These are phyloP conservation scores for Xylariaceae sp. DNA, from an alignment of 2,329 filamentous ascomycete species.

Conservation along the genomic window DNA sequence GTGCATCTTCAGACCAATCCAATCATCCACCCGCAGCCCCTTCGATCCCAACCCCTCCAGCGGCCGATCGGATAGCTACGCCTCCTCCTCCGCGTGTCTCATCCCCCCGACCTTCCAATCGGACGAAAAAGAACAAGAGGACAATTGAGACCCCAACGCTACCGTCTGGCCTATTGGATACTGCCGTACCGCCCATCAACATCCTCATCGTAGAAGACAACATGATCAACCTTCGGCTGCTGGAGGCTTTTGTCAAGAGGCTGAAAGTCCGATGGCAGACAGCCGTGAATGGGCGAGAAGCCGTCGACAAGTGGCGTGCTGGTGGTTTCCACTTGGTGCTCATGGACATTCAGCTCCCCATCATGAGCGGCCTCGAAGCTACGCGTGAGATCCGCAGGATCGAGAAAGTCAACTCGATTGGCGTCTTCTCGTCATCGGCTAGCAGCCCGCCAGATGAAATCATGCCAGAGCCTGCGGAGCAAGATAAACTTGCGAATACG, in stretches of 20 bases:
- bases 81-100: slow-evolving; percentile 53
- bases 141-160: slow-evolving; percentile 50
- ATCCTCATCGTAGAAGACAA: slow-evolving; percentile 99
- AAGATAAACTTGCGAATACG: slow-evolving; percentile 72
- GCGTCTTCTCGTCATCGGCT: slow-evolving; percentile 80
- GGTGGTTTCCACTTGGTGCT: slow-evolving; percentile 95
- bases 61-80: slow-evolving; percentile 65
- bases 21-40: slow-evolving; percentile 56
- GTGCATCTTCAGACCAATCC: slow-evolving; percentile 60
- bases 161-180: slow-evolving; percentile 73
- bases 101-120: slow-evolving; percentile 56
- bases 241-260: slow-evolving; percentile 95
- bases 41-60: slow-evolving; percentile 55
- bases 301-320: slow-evolving; percentile 88
- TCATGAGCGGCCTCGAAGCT: slow-evolving; percentile 95
- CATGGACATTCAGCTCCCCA: slow-evolving; percentile 97
- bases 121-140: slow-evolving; percentile 63
- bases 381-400: slow-evolving; percentile 92
- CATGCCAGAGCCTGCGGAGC: slow-evolving; percentile 59
- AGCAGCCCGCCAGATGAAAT: slow-evolving; percentile 59
- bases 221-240: slow-evolving; percentile 91
- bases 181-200: slow-evolving; percentile 91
- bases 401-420: slow-evolving; percentile 90
- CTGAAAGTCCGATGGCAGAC: slow-evolving; percentile 96
- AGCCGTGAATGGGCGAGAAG: slow-evolving; percentile 94